phyloP scores from a whole-genome alignment of 495 filamentous ascomycete genomes.

The Lepraria neglecta region DNA sequence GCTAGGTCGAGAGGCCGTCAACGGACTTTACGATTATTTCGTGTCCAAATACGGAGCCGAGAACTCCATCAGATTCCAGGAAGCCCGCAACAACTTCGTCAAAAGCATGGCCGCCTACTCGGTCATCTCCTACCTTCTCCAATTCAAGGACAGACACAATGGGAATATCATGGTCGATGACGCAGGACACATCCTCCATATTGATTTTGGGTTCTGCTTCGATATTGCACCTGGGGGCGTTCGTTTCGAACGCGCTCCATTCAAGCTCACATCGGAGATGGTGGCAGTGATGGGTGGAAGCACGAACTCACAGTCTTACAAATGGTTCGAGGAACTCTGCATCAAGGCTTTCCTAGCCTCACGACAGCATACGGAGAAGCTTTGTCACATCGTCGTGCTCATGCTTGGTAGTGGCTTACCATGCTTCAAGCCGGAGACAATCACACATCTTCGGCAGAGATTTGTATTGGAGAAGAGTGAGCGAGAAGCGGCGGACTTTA shows the following conservation, averaged over 20 bases:
- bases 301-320: constrained; percentile 77
- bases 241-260: constrained; percentile 93
- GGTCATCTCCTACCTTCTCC: constrained; percentile 91
- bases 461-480: constrained; percentile 93
- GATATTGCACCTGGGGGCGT: constrained; percentile 97
- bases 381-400: constrained; percentile 79
- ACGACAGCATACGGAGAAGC: constrained; percentile 77
- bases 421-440: constrained; percentile 95
- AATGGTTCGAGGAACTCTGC: constrained; percentile 92
- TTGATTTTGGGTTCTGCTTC: constrained; percentile 99
- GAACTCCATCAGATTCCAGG: constrained; percentile 87
- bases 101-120: constrained; percentile 99
- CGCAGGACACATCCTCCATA: constrained; percentile 93
- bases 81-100: constrained; percentile 93
- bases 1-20: constrained; percentile 95
- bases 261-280: constrained; percentile 98
- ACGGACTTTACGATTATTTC: constrained; percentile 97
- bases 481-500: constrained; percentile 89
- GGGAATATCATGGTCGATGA: constrained; percentile 99
- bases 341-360: constrained; percentile 92
- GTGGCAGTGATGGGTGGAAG: constrained; percentile 93
- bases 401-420: constrained; percentile 97
- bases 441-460: constrained; percentile 84
- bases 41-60: constrained; percentile 94
- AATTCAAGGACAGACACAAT: constrained; percentile 99